These are phyloP conservation scores for Phalaenopsis aphrodite DNA, from an alignment of 106 monocot species.

Conservation along the genomic window DNA sequence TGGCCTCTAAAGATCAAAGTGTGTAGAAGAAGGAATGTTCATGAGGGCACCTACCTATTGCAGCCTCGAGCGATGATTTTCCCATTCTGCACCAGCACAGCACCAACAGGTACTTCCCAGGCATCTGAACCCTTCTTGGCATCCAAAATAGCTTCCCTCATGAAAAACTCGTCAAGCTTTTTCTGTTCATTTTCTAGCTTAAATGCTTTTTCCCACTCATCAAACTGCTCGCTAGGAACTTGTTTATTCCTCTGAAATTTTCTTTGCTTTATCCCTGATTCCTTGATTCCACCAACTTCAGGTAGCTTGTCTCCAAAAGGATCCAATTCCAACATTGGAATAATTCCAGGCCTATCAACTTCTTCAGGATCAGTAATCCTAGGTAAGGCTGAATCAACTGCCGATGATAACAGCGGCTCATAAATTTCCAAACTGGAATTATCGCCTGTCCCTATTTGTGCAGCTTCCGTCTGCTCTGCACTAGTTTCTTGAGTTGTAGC, in stretches of 20 bases:
- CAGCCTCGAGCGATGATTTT: slow-evolving; percentile 80
- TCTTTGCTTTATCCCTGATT: slow-evolving; percentile 47
- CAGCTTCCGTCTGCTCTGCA: slow-evolving; percentile 5
- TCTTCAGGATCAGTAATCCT: slow-evolving; percentile 17
- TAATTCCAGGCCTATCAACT: slow-evolving; percentile 5
- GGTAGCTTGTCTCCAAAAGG: slow-evolving; percentile 6
- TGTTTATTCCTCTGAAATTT: slow-evolving; percentile 69
- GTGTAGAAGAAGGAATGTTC: not conserved
- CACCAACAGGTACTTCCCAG: slow-evolving; percentile 98
- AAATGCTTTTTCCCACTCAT: slow-evolving; percentile 89
- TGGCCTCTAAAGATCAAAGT: not conserved
- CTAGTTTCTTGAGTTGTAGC: not conserved
- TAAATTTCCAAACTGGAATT: slow-evolving; percentile 16
- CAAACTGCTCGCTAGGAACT: slow-evolving; percentile 50
- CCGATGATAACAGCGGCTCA: slow-evolving; percentile 7
- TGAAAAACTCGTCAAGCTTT: slow-evolving; percentile 75
- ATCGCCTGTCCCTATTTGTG: slow-evolving; percentile 2
- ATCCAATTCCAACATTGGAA: slow-evolving; percentile 14
- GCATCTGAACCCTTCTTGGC: slow-evolving; percentile 77
- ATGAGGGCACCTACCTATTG: slow-evolving; percentile 52
- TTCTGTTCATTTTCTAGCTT: slow-evolving; percentile 56
- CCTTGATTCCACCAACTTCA: slow-evolving; percentile 30
- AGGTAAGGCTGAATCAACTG: slow-evolving; percentile 8
- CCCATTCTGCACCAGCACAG: slow-evolving; percentile 81
- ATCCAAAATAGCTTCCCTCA: slow-evolving; percentile 93